A percentile compares a stretch with the other conserved stretches of the same genome.
These are phyloP conservation scores for Ascochyta pisi DNA, from an alignment of 2,329 filamentous ascomycete genomes.

Conservation along the genomic window DNA sequence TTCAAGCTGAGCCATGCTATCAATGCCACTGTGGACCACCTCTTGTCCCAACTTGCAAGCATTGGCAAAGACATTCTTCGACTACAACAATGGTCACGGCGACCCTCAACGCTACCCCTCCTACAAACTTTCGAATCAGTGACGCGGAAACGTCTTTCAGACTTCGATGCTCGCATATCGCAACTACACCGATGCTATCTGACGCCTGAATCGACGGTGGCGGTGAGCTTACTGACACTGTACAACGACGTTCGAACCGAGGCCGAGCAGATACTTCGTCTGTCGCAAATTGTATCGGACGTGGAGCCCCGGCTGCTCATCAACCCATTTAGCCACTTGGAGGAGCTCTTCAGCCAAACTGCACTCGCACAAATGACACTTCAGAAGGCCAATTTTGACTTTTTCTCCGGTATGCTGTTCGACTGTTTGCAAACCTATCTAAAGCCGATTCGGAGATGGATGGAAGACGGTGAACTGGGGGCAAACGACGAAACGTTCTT, in stretches of 20 bases:
- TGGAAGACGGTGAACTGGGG: conserved; percentile 76
- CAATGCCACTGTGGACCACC: conserved; percentile 40
- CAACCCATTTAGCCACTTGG: conserved; percentile 74
- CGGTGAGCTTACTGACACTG: conserved; percentile 72
- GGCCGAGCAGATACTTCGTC: conserved; percentile 63
- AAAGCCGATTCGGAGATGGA: conserved; percentile 81
- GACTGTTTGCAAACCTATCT: conserved; percentile 84
- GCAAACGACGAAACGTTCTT: conserved; percentile 76
- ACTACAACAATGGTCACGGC: conserved; percentile 58
- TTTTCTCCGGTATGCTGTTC: conserved; percentile 74
- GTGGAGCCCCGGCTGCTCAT: conserved; percentile 55
- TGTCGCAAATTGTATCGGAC: conserved; percentile 68
- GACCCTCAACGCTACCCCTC: conserved; percentile 44
- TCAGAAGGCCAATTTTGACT: conserved; percentile 66
- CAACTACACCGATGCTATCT: conserved; percentile 67
- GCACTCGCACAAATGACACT: conserved; percentile 74
- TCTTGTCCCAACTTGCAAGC: conserved; percentile 55
- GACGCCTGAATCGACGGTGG: conserved; percentile 58
- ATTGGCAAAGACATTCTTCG: conserved; percentile 57
- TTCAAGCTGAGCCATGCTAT: conserved; percentile 51
- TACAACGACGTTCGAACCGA: conserved; percentile 63
- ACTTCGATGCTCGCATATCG: conserved; percentile 67
- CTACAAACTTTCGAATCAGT: conserved; percentile 75
- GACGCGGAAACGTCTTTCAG: conserved; percentile 62
- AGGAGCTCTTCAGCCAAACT: conserved; percentile 75